These are phyloP conservation scores for Selaginella tamariscina DNA, from an alignment of 75 land plant genomes.

Conservation along the genomic window DNA sequence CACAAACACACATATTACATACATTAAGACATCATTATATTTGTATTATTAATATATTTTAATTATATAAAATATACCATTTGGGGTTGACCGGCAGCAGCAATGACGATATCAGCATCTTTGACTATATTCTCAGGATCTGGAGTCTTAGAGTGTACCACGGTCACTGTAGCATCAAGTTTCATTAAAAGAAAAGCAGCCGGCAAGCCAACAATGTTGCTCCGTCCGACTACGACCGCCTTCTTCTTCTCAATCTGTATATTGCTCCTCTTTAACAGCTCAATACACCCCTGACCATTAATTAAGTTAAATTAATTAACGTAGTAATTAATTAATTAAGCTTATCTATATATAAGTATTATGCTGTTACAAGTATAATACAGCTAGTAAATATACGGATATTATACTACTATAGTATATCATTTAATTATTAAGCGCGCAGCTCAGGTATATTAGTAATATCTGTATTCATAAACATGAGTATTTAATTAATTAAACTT, in stretches of 20 bases:
- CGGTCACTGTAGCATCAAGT: conserved; percentile 73
- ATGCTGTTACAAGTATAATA: too few relatives aligned
- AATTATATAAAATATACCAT: too few relatives aligned
- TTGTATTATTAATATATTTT: too few relatives aligned
- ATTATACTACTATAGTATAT: too few relatives aligned
- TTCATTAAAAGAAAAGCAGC: conserved; percentile 63
- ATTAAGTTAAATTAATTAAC: background rate
- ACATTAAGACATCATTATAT: too few relatives aligned
- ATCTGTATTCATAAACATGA: too few relatives aligned
- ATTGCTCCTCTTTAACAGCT: conserved; percentile 50
- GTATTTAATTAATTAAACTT: too few relatives aligned
- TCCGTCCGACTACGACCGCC: conserved; percentile 82
- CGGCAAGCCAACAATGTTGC: conserved; percentile 80
- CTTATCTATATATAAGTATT: too few relatives aligned
- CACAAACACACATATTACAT: too few relatives aligned
- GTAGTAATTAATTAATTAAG: background rate
- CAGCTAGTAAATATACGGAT: too few relatives aligned
- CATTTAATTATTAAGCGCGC: too few relatives aligned
- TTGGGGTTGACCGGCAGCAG: conserved; percentile 76
- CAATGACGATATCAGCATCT: conserved; percentile 74
- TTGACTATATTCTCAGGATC: conserved; percentile 53
- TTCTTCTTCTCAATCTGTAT: conserved; percentile 45
- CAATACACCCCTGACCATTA: conserved; percentile 60
- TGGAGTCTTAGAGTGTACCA: conserved; percentile 60
- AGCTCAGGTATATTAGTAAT: too few relatives aligned